Evolutionary conservation across 1,284 basidiomycete species (phyloP).

Genomic region (Cutaneotrichosporon daszewskae): DNA sequence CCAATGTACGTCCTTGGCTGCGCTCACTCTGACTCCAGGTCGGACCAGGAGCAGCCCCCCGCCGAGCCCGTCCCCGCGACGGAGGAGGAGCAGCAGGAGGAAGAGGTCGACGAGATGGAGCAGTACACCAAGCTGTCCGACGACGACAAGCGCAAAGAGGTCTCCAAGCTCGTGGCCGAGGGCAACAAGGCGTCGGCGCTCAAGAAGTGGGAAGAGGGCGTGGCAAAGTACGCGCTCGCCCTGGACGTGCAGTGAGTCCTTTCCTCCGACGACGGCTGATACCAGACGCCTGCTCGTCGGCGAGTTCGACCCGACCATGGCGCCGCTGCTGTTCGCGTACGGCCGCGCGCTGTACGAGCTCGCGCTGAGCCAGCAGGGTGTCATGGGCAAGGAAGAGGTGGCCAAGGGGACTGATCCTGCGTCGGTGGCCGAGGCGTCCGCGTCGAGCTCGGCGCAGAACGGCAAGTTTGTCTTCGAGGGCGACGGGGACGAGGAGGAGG

Average conservation of each 20-base stretch:
- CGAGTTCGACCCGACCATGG: conserved; percentile 69
- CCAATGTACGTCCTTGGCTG: too few relatives aligned
- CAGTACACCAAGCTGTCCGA: too few relatives aligned
- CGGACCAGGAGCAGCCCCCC: too few relatives aligned
- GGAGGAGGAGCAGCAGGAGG: too few relatives aligned
- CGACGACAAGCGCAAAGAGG: too few relatives aligned
- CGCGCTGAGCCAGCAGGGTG: conserved; percentile 69
- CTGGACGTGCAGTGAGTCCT: conserved; percentile 67
- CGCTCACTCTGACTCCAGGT: too few relatives aligned
- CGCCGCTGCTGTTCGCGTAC: conserved; percentile 77
- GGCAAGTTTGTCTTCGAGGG: conserved; percentile 36
- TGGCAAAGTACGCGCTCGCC: conserved; percentile 74
- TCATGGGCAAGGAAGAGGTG: conserved; percentile 68
- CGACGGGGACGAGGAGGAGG: conserved; percentile 27
- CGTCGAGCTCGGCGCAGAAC: conserved; percentile 2
- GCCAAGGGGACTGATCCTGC: conserved; percentile 54
- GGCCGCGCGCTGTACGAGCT: conserved; percentile 83
- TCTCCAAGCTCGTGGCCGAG: conserved; percentile 36
- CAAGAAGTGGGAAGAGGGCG: conserved; percentile 76
- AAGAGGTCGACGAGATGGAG: too few relatives aligned
- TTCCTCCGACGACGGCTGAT: background rate
- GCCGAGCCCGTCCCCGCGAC: too few relatives aligned
- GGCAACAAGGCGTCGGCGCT: conserved; percentile 68
- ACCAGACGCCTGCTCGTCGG: conserved; percentile 63
- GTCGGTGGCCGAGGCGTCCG: conserved; percentile 8